These are phyloP conservation scores for Aspergillus viridinutans DNA, from an alignment of 2,329 filamentous ascomycete genomes.

Conservation along the genomic window DNA sequence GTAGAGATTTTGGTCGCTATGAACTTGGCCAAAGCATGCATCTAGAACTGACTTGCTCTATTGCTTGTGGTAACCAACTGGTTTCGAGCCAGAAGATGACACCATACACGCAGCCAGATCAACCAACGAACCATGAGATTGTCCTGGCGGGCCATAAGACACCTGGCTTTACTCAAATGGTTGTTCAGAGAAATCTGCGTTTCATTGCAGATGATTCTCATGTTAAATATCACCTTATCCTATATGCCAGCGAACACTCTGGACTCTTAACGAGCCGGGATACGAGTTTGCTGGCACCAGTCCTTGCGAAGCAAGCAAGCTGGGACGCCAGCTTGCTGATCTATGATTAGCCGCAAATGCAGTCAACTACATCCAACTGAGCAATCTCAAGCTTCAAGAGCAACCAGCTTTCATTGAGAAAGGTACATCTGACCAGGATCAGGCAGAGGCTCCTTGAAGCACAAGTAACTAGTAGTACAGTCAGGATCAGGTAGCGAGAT, in stretches of 20 bases:
- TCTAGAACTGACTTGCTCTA: not conserved
- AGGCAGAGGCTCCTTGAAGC: conserved; percentile 1
- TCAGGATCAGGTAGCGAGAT: conserved; percentile 4
- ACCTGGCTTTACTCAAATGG: not conserved
- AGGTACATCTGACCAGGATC: not conserved
- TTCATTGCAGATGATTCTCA: not conserved
- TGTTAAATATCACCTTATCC: not conserved
- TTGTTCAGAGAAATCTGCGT: not conserved
- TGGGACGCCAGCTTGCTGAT: not conserved
- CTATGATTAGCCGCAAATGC: not conserved
- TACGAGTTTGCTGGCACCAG: not conserved
- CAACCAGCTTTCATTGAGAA: not conserved
- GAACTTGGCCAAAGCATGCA: not conserved
- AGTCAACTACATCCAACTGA: not conserved
- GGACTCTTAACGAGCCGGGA: not conserved
- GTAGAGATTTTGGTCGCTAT: not conserved
- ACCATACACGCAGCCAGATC: not conserved
- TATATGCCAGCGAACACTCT: not conserved
- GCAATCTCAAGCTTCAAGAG: not conserved
- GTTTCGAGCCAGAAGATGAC: not conserved
- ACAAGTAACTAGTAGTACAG: conserved; percentile 18
- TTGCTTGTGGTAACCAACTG: not conserved
- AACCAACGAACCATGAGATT: not conserved
- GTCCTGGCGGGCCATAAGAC: not conserved
- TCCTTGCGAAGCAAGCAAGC: not conserved